These are phyloP conservation scores for Herpetomonas samuelpessoai DNA, from an alignment of 208 protist species.

Conservation along the genomic window DNA sequence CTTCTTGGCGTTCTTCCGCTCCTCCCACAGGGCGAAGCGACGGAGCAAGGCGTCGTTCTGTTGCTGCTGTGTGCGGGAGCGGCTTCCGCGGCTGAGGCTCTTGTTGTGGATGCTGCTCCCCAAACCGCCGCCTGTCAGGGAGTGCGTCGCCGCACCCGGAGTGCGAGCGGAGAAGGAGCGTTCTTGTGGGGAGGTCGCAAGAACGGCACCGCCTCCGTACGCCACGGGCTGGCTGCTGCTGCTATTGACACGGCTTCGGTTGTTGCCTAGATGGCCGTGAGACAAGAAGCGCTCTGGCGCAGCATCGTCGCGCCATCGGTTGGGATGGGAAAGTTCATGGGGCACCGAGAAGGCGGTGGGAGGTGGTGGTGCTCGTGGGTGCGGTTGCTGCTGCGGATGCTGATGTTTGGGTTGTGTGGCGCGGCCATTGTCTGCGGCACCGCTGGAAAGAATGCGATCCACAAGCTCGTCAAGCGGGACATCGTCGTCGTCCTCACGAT, in stretches of 20 bases:
- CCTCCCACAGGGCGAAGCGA: slow-evolving; percentile 35
- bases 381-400: background rate
- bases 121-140: no score
- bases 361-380: background rate
- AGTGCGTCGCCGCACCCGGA: no score
- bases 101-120: no score
- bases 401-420: background rate
- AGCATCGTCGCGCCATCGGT: no score
- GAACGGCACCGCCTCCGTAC: no score
- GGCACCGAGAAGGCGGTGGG: no score
- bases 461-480: background rate
- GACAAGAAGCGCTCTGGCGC: no score
- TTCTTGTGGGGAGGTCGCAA: no score
- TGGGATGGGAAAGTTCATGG: no score
- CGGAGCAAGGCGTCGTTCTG: slow-evolving; percentile 18
- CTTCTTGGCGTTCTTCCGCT: slow-evolving; percentile 30
- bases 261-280: background rate
- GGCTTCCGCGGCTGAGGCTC: background rate
- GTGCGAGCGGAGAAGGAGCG: no score
- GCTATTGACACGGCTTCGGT: background rate
- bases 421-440: no score
- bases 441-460: background rate
- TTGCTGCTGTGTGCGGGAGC: background rate
- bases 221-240: background rate
- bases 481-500: background rate